These are phyloP conservation scores for Discostella stelligera DNA, from an alignment of 352 stramenopile species.

Conservation along the genomic window DNA sequence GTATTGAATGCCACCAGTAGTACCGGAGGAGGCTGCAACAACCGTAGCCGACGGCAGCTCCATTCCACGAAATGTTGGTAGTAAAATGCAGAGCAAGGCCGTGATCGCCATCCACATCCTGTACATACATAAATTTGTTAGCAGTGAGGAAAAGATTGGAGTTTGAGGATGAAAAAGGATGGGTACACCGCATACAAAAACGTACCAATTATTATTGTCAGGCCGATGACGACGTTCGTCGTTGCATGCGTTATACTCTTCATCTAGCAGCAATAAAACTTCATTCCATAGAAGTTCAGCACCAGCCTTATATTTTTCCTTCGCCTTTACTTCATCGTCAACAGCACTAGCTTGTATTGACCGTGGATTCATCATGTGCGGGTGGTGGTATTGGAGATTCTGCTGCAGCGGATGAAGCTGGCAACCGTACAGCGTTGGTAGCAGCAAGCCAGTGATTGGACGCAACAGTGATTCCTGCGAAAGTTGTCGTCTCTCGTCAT, in stretches of 20 bases:
- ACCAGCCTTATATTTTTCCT: background rate
- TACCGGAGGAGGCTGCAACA: background rate
- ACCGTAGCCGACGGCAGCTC: constrained; percentile 18
- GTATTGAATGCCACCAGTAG: background rate
- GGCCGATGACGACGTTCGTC: constrained; percentile 1
- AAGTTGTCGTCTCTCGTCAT: background rate
- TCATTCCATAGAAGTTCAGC: constrained; percentile 28
- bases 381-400: background rate
- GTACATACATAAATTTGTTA: background rate
- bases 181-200: background rate
- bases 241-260: constrained; percentile 1
- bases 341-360: background rate
- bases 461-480: constrained; percentile 32
- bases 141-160: background rate
- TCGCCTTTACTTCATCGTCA: constrained; percentile 14
- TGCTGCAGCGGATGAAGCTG: background rate
- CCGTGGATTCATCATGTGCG: background rate
- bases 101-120: constrained; percentile 27
- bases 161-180: background rate
- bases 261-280: constrained; percentile 33
- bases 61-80: constrained; percentile 35
- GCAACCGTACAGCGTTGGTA: constrained; percentile 35
- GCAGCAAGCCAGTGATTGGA: constrained; percentile 40
- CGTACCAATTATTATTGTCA: constrained; percentile 43
- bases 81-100: constrained; percentile 34